Conservation (phyloP, 2,329 filamentous ascomycete genomes). For the Boeremia lycopersici region DNA sequence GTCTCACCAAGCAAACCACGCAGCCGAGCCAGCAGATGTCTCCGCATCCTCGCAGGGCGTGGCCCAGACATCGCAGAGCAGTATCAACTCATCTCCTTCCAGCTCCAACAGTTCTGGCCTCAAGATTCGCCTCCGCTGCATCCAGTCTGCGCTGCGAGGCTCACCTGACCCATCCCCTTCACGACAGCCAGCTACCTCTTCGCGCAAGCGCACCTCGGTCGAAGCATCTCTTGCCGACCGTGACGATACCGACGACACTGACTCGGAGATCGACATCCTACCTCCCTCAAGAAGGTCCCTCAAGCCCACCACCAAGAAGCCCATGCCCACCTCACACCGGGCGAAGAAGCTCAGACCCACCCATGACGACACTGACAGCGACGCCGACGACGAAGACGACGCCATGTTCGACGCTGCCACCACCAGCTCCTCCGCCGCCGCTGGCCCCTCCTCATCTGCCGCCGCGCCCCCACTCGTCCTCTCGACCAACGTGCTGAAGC, state of each 20-base stretch:
- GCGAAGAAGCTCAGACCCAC: not conserved
- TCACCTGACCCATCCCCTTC: not conserved
- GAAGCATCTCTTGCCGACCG: not conserved
- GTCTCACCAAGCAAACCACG: too few relatives aligned
- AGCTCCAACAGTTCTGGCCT: slow-evolving; percentile 3
- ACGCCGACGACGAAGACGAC: slow-evolving; percentile 2
- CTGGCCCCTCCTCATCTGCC: not conserved
- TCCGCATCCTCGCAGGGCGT: too few relatives aligned
- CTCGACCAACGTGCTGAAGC: slow-evolving; percentile 23
- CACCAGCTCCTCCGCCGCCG: not conserved
- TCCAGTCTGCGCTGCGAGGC: slow-evolving; percentile 12
- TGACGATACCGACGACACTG: slow-evolving; percentile 3
- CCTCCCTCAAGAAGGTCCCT: slow-evolving; percentile 3
- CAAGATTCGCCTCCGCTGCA: slow-evolving; percentile 20
- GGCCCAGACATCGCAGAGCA: not conserved
- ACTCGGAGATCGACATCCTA: slow-evolving; percentile 23
- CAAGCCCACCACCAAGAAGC: not conserved
- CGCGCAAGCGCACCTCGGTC: slow-evolving; percentile 3
- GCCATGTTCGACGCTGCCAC: not conserved
- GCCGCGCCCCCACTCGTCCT: slow-evolving; percentile 11
- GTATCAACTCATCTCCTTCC: too few relatives aligned
- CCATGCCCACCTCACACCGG: not conserved
- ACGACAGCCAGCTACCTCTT: not conserved
- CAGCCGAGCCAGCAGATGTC: too few relatives aligned
- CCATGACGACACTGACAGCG: not conserved